Conservation (phyloP, 495 filamentous ascomycete species). For the Pyrenula aspistea region DNA sequence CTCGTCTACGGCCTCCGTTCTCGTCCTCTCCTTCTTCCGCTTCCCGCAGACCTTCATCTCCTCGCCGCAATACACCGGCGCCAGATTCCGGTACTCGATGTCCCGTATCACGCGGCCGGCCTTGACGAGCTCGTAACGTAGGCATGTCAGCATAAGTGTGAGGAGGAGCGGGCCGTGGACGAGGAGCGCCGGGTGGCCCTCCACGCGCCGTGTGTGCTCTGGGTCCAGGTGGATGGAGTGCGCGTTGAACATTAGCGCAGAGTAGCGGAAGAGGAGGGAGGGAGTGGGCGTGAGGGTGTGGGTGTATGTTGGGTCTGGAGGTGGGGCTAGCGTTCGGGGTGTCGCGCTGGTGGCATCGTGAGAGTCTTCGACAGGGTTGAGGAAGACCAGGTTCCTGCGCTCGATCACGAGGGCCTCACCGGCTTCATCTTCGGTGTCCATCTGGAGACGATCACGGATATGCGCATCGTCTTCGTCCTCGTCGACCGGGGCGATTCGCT, state of each 20-base stretch:
- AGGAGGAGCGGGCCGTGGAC: slow-evolving; percentile 82
- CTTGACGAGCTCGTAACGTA: slow-evolving; percentile 36
- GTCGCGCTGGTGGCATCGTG: background rate
- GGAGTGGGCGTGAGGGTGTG: slow-evolving; percentile 49
- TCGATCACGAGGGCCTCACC: slow-evolving; percentile 34
- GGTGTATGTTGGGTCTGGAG: slow-evolving; percentile 39
- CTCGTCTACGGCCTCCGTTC: slow-evolving; percentile 27
- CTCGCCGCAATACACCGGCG: slow-evolving; percentile 67
- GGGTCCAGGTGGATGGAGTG: slow-evolving; percentile 78
- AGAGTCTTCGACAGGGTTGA: slow-evolving; percentile 30
- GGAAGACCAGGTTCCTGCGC: slow-evolving; percentile 47
- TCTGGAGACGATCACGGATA: slow-evolving; percentile 31
- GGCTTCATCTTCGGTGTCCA: slow-evolving; percentile 19
- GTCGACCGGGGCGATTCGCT: slow-evolving; percentile 27
- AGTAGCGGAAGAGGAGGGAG: slow-evolving; percentile 70
- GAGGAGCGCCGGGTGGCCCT: slow-evolving; percentile 63
- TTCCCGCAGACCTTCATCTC: slow-evolving; percentile 46
- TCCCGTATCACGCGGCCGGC: slow-evolving; percentile 21
- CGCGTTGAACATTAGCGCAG: slow-evolving; percentile 74
- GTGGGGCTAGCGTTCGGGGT: slow-evolving; percentile 2
- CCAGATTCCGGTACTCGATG: slow-evolving; percentile 72
- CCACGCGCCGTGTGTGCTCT: slow-evolving; percentile 51
- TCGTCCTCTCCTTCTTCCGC: slow-evolving; percentile 12
- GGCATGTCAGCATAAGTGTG: slow-evolving; percentile 54
- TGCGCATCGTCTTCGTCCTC: slow-evolving; percentile 22